Evolutionary conservation across 2,329 filamentous ascomycete genomes (phyloP), one percentile per base, ranked within the genome.

Genomic region (Exserohilum rostratum): DNA sequence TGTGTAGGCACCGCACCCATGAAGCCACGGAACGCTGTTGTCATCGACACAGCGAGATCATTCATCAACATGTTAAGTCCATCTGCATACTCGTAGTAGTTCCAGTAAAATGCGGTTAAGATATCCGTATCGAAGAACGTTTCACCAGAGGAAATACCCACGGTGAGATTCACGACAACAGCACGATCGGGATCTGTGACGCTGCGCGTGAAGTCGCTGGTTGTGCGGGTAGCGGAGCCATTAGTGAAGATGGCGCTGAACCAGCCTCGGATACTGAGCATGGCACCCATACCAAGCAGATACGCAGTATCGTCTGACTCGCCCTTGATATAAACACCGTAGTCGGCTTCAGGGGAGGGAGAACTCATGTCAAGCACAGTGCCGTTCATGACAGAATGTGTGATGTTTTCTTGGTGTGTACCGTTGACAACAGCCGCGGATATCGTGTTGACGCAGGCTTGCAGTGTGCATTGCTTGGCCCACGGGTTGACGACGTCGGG

Each of bases 51-150:
- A 3, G 55, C 55, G 39, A 60, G 18, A 22, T 60, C 55, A 27
- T 45, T 60, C 58, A 58, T 60, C 9, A 60, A 37, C 58, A 60
- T 60, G 13, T 60, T 48, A 17, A 58, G 33, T 20, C 58, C 55
- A n/a, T 49, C 33, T 2, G 55, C 39, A 29, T 60, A 58, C 40
- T 58, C 55, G 37, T 58, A 60, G 35, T 58, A 58, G 31, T 60
- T 58, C 58, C 55, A 60, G 48, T 60, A 60, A 34, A 60, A 60
- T 9, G 58, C 58, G 0, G 55, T 60, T n/a, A 58, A 35, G 15
- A 60, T 55, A 22, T 60, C 58, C 3, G 48, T 58, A 31, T 58
- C 58, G 37, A 60, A 60, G 29, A 60, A 58, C 3, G 58, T 60
- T 46, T 58, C 58, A 15, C 58, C 58, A 13, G 58, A 58, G 5